Percentiles rank a stretch among this genome's conserved stretches.
phyloP scores from a whole-genome alignment of 2,329 filamentous ascomycete species.

The Blumeria hordei region DNA sequence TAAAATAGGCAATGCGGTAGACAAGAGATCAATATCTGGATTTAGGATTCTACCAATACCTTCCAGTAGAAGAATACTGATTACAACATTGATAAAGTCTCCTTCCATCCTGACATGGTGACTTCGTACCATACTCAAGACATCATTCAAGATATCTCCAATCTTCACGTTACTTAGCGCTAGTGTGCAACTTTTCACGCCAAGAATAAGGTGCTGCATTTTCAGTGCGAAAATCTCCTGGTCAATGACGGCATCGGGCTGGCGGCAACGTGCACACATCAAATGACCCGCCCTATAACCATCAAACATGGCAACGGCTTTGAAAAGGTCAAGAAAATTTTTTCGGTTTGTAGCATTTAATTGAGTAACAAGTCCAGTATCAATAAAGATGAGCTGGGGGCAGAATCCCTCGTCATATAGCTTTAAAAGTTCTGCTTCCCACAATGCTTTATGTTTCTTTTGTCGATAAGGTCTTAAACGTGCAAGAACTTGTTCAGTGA shows the following conservation, averaged over 20 bases:
- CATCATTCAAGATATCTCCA: conserved; percentile 77
- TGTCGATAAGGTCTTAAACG: conserved; percentile 50
- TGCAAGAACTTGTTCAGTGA: conserved; percentile 67
- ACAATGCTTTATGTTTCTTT: conserved; percentile 37
- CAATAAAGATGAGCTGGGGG: conserved; percentile 90
- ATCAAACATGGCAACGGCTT: conserved; percentile 85
- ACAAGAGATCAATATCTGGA: conserved; percentile 67
- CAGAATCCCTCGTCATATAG: conserved; percentile 75
- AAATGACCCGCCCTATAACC: conserved; percentile 84
- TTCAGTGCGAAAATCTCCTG: conserved; percentile 77
- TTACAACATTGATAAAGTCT: conserved; percentile 94
- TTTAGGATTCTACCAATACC: conserved; percentile 78
- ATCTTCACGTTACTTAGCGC: conserved; percentile 89
- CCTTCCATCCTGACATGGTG: conserved; percentile 91
- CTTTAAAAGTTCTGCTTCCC: conserved; percentile 48
- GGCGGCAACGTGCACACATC: conserved; percentile 88
- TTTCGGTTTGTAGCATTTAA: conserved; percentile 63
- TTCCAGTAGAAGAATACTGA: conserved; percentile 80
- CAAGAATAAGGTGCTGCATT: conserved; percentile 88
- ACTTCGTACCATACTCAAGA: conserved; percentile 68
- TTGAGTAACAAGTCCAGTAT: conserved; percentile 86
- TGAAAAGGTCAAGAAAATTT: conserved; percentile 92
- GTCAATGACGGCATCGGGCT: conserved; percentile 74
- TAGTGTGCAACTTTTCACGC: conserved; percentile 74
- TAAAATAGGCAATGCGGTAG: conserved; percentile 69